phyloP scores from a whole-genome alignment of 345 rosid species.

The Heritiera fomes region DNA sequence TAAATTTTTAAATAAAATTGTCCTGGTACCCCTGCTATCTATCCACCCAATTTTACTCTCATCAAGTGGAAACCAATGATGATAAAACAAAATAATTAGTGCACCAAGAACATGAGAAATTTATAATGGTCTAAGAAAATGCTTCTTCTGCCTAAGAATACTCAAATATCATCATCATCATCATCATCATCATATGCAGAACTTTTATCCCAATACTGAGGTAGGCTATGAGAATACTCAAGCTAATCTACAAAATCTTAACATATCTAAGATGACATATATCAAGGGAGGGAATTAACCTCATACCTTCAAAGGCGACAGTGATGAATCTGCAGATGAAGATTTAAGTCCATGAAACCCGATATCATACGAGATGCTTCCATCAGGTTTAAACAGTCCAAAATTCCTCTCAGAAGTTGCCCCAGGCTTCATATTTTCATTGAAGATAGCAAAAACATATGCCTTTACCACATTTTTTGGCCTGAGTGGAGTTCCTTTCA shows the following conservation, averaged over 20 bases:
- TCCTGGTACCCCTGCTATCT: not conserved
- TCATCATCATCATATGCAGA: too few species aligned
- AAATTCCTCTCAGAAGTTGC: slow-evolving; percentile 86
- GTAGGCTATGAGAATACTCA: not conserved
- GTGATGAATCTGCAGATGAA: slow-evolving; percentile 52
- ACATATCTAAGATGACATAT: slow-evolving; percentile 19
- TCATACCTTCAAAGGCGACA: slow-evolving; percentile 66
- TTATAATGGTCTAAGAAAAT: not conserved
- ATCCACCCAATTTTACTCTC: not conserved
- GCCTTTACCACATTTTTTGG: slow-evolving; percentile 72
- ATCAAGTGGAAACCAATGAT: not conserved
- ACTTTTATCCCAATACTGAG: too few species aligned
- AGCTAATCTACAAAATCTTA: slow-evolving; percentile 2
- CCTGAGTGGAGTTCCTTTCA: slow-evolving; percentile 91
- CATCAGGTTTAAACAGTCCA: slow-evolving; percentile 93
- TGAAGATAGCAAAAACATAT: slow-evolving; percentile 86
- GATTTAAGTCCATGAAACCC: slow-evolving; percentile 80
- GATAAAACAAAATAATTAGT: not conserved
- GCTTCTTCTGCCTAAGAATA: slow-evolving; percentile 3
- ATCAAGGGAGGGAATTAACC: slow-evolving; percentile 14
- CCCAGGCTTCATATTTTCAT: slow-evolving; percentile 79
- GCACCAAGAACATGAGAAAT: not conserved
- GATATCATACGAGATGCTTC: slow-evolving; percentile 80
- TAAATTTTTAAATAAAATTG: not conserved
- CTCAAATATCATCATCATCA: not conserved